These are phyloP conservation scores for Penicillium maclennaniae DNA, from an alignment of 495 filamentous ascomycete genomes.

Conservation along the genomic window DNA sequence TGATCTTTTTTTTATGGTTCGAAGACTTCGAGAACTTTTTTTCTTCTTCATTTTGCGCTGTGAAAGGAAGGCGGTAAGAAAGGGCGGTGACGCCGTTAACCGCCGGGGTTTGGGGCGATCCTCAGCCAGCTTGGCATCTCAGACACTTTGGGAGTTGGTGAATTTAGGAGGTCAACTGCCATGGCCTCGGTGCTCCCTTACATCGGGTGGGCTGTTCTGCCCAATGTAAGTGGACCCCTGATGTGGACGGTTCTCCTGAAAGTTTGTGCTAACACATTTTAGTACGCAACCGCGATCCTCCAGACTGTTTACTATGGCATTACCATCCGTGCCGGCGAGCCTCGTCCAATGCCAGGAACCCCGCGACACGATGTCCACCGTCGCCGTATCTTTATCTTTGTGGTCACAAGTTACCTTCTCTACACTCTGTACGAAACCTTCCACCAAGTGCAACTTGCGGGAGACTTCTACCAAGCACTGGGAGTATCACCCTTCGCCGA, in stretches of 20 bases:
- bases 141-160: not conserved
- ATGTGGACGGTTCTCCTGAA: not conserved
- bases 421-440: slow-evolving; percentile 95
- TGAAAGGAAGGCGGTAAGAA: slow-evolving; percentile 30
- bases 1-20: slow-evolving; percentile 13
- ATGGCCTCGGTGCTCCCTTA: slow-evolving; percentile 62
- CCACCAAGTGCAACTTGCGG: slow-evolving; percentile 63
- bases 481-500: slow-evolving; percentile 62
- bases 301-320: slow-evolving; percentile 83
- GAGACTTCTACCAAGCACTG: slow-evolving; percentile 75
- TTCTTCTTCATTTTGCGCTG: slow-evolving; percentile 26
- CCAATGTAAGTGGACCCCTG: slow-evolving; percentile 52
- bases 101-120: slow-evolving; percentile 7
- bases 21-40: slow-evolving; percentile 31
- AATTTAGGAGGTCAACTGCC: slow-evolving; percentile 5
- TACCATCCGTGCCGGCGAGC: slow-evolving; percentile 87
- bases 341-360: slow-evolving; percentile 68
- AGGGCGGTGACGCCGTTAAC: slow-evolving; percentile 27
- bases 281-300: slow-evolving; percentile 76
- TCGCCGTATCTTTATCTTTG: slow-evolving; percentile 73
- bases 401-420: slow-evolving; percentile 77
- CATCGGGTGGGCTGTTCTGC: slow-evolving; percentile 76
- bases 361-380: slow-evolving; percentile 67
- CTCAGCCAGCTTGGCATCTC: slow-evolving; percentile 5
- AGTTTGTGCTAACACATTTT: slow-evolving; percentile 1